Evolutionary conservation across 768 basidiomycete genomes (phyloP), one percentile per base, ranked within the genome.

Genomic region (Daedaleopsis nitida): DNA sequence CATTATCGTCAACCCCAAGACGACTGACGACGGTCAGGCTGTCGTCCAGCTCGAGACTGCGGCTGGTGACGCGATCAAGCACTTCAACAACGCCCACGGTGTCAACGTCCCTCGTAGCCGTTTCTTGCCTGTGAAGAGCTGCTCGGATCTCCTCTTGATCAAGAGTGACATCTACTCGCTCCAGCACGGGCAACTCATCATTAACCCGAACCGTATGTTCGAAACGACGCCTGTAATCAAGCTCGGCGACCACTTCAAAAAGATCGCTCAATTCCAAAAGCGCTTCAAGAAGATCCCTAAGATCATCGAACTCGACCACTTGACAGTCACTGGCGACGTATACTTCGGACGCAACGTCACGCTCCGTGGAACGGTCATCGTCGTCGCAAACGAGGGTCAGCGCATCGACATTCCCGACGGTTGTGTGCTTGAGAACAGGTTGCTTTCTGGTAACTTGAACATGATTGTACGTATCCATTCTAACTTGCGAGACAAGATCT

Each of bases 231-330:
- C 95, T n/a, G 94, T 96, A 52, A 92, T 98, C 83, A 97, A 97
- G 80, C 85, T 97, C 52, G 94, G 95, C 48, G 93, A 95, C 74
- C 91, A 92, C 73, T 97, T 98, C 86, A 97, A 96, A 83, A 96
- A 93, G 88, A 90, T 92, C 60, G 85, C 86, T 67, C 83, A 93
- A 73, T 96, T 96, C 82, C 91, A 95, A 79, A 92, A 92, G 75
- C 87, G 94, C 52, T 96, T 98, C 86, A 92, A 93, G 82, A 91
- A 89, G 75, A 95, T 96, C 68, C 95, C 95, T 34, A 85, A 86
- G 70, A 91, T 97, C 66, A 76, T 92, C 62, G 95, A 97, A 71
- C 80, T 96, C 65, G 96, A 97, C 74, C 95, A 97, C 76, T 81
- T 97, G 75, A 97, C 96, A 11, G 92, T 97, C 43, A 87, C 91